Evolutionary conservation across 805 yeast genomes (phyloP), one percentile per base, ranked within the genome.

Genomic region (Sugiyamaella floridensis): DNA sequence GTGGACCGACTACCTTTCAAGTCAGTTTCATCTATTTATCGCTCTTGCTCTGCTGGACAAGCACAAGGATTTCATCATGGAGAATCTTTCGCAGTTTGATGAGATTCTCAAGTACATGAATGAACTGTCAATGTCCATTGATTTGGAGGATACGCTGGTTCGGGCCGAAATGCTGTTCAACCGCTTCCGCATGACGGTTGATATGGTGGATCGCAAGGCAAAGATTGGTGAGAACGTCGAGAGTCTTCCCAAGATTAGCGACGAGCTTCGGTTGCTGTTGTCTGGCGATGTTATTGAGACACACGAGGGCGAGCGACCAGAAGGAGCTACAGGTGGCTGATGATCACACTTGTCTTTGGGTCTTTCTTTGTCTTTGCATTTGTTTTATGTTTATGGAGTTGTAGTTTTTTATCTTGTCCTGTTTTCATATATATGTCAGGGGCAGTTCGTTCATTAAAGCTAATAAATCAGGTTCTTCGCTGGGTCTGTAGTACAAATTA

Each of bases 41-140:
- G 92, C 95, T 16, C 71, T 92, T 59, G 93, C 96, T 0, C 83
- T 93, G n/a, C 74, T 93, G 47, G 95, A 92, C 63, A 89, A 88
- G 61, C 83, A 90, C 67, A 86, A 89, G 60, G 79, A 82, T 46
- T 82, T 86, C 42, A 86, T 92, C 29, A 80, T 83, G 56, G 79
- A 82, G 42, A 85, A 88, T 61, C 73, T 93, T 55, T 73, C 73
- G 32, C 81, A 83, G 56, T 92, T 93, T 70, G 98, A 93, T 65
- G 96, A 92, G 66, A 90, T 93, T 22, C 76, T 93, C 63, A 89
- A 86, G 71, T 93, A 86, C 66, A 86, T 92, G 80, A 93, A 93
- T 69, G 97, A 92, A 62, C 75, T 93, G 54, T 82, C 88, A 48
- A 85, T 85, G 74, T 77, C 82, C 2, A 73, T 89, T 72, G 82